A percentile compares a stretch with the other conserved stretches of the same genome.
Conservation (phyloP, 2,329 filamentous ascomycete genomes). For the Penicillium sp. region DNA sequence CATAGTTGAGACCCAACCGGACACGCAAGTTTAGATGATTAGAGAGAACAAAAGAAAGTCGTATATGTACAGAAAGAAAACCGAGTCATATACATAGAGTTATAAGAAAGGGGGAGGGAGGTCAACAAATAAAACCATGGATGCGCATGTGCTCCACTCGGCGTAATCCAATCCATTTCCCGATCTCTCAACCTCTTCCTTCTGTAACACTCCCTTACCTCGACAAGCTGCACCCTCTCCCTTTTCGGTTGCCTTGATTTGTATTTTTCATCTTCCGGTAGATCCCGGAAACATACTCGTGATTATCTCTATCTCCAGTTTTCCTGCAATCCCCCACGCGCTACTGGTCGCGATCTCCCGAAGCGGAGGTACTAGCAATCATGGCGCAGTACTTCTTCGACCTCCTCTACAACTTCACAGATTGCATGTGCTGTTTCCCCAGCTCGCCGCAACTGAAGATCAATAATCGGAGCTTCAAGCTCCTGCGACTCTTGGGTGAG, state of each 20-base stretch:
- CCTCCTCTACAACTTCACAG: conserved; percentile 84
- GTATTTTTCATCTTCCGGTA: not conserved
- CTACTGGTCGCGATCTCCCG: not conserved
- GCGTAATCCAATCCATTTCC: conserved; percentile 16
- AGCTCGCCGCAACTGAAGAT: conserved; percentile 92
- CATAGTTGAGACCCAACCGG: not conserved
- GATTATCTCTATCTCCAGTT: not conserved
- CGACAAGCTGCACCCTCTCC: not conserved
- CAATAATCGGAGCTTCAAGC: conserved; percentile 93
- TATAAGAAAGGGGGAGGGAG: conserved; percentile 13
- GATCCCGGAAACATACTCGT: not conserved
- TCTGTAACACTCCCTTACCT: conserved; percentile 1
- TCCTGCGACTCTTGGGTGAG: conserved; percentile 88
- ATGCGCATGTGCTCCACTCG: conserved; percentile 16
- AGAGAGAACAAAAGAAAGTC: not conserved
- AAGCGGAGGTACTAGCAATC: conserved; percentile 6
- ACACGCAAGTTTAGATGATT: not conserved
- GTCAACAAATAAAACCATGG: conserved; percentile 22
- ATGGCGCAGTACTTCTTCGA: conserved; percentile 88
- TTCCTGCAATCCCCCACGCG: not conserved
- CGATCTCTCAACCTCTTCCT: conserved; percentile 1
- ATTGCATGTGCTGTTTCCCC: conserved; percentile 95
- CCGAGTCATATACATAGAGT: not conserved
- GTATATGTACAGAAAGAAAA: not conserved
- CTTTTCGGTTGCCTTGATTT: not conserved